These are phyloP conservation scores for Sanghuangporus baumii DNA, from an alignment of 1,284 basidiomycete species.

Conservation along the genomic window DNA sequence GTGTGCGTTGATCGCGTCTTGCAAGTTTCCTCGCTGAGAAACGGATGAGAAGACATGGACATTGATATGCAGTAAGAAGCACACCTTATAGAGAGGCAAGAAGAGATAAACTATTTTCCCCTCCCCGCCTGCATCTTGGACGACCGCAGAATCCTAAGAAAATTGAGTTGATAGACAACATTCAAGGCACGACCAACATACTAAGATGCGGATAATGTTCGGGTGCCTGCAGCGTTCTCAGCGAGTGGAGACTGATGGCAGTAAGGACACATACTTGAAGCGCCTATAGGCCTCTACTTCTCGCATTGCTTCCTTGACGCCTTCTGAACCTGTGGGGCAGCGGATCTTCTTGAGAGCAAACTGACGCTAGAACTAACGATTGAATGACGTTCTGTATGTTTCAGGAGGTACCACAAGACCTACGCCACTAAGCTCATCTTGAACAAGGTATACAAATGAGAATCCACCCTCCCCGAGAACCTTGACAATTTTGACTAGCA, in stretches of 20 bases:
- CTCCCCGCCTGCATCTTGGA: conserved; percentile 89
- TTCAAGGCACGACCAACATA: conserved; percentile 27
- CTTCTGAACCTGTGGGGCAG: conserved; percentile 76
- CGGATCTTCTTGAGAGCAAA: conserved; percentile 95
- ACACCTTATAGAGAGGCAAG: conserved; percentile 80
- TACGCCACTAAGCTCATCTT: conserved; percentile 78
- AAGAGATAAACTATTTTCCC: conserved; percentile 95
- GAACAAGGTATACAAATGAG: conserved; percentile 91
- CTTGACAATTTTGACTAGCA: conserved; percentile 78
- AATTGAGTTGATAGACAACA: not conserved
- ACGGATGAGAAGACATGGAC: conserved; percentile 20
- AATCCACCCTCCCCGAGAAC: conserved; percentile 94
- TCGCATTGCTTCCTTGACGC: conserved; percentile 80
- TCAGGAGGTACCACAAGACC: conserved; percentile 24
- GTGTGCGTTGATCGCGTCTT: conserved; percentile 90
- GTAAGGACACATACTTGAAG: conserved; percentile 65
- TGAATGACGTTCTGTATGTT: conserved; percentile 2
- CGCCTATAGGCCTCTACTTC: conserved; percentile 89
- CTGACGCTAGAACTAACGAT: conserved; percentile 48
- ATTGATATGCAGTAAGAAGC: conserved; percentile 12
- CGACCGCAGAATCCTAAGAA: conserved; percentile 81
- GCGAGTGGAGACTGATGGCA: not conserved
- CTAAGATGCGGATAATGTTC: conserved; percentile 85
- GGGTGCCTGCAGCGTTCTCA: conserved; percentile 55
- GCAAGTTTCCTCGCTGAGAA: conserved; percentile 79